Base-by-base conservation (phyloP, 495 filamentous ascomycete species). In the Hyaloscypha bicolor region DNA sequence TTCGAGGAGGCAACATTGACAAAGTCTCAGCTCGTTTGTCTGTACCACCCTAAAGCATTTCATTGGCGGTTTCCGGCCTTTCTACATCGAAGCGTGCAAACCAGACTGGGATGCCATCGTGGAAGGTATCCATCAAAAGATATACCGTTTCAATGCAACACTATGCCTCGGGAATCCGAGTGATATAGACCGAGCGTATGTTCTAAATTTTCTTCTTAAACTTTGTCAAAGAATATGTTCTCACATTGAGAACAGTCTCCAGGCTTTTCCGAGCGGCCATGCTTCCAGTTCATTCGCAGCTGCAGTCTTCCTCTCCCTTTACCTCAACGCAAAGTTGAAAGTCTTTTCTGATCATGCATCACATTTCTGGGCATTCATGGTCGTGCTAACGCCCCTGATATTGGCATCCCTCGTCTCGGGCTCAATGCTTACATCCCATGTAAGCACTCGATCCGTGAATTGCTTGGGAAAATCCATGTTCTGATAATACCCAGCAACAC, bases 281-380 rank as follows among this genome's bases (percentile, higher is more conserved):
- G 78, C 85, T 51, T 80, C 81, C 0, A 82, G 82, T 9, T 82
- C 86, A 0, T 90, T 88, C 64, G 84, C 85, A 0, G 84, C 81
- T n/a, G 83, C 84, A 58, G 71, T 81, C 6, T 90, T 81, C 64
- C 72, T 88, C 5, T 79, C 78, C n/a, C 78, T 90, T 0, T 91
- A 88, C 72, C 77, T 90, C 21, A 90, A 90, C 66, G 87, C 84
- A 8, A 89, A 90, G 66, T 77, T 91, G 22, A 88, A 89, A 74
- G 79, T 86, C 25, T 87, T 86, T 67, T 68, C 81, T 56, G 81
- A 86, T 74, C 85, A 85, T 69, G 55, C 53, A 9, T 59, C 66
- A 37, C 22, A 64, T 30, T 59, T 53, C n/a, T 59, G 60, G 42
- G 25, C 30, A 9, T 60, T 68, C 31, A 25, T 63, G 31, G 16